Conservation (phyloP, 2,329 filamentous ascomycete species). For the Xylariales sp. region DNA sequence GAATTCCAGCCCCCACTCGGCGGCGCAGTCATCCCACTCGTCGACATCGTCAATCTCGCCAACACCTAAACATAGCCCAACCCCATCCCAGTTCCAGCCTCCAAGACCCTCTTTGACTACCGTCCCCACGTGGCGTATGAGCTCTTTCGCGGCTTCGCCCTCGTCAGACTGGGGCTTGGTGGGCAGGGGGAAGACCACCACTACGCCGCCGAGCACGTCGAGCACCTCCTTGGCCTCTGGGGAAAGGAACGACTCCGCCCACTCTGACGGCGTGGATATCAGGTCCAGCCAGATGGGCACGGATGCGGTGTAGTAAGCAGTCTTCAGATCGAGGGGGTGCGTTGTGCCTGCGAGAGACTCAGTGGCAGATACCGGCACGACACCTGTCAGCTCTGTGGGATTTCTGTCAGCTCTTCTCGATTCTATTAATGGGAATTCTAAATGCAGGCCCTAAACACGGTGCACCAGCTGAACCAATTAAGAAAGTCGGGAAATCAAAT, state of each 20-base stretch:
- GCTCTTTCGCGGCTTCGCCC: constrained; percentile 24
- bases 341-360: constrained; percentile 54
- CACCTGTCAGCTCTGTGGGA: constrained; percentile 47
- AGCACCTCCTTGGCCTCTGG: constrained; percentile 61
- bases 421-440: too few species aligned
- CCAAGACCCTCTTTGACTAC: constrained; percentile 55
- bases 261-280: constrained; percentile 44
- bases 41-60: constrained; percentile 41
- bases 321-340: constrained; percentile 51
- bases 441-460: too few species aligned
- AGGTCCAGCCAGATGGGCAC: constrained; percentile 67
- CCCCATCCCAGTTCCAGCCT: constrained; percentile 61
- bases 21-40: constrained; percentile 58
- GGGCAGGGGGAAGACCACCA: constrained; percentile 48
- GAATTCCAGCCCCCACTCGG: constrained; percentile 57
- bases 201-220: constrained; percentile 54
- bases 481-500: too few species aligned
- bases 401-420: too few species aligned
- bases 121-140: constrained; percentile 49
- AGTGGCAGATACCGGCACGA: constrained; percentile 31
- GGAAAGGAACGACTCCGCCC: constrained; percentile 55
- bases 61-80: constrained; percentile 55
- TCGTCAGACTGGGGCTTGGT: constrained; percentile 14
- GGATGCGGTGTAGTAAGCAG: constrained; percentile 55
- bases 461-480: too few species aligned